Percentiles rank a stretch among this genome's conserved stretches.
Evolutionary conservation across 1,284 basidiomycete genomes (phyloP).

Genomic region (Earliella scabrosa): DNA sequence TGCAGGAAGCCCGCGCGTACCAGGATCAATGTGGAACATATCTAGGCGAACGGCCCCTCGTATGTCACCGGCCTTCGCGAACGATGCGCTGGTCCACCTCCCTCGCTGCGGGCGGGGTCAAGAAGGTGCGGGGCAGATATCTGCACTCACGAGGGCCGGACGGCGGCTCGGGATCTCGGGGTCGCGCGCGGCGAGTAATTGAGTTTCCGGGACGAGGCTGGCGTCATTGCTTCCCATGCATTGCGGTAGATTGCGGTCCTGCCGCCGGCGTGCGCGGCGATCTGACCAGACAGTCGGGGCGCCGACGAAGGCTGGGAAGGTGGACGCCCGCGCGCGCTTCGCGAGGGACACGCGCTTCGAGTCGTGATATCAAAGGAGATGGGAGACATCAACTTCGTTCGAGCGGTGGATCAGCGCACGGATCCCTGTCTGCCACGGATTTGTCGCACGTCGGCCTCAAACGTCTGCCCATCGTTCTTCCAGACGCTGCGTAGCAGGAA

Average conservation of each 20-base stretch:
- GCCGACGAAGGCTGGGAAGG: conserved; percentile 1
- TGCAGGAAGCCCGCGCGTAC: not conserved
- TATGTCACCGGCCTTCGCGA: not conserved
- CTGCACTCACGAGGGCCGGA: not conserved
- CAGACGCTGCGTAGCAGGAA: not conserved
- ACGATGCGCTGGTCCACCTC: not conserved
- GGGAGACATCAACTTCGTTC: not conserved
- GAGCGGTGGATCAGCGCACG: conserved; percentile 6
- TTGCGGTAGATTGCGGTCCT: not conserved
- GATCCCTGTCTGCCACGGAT: conserved; percentile 3
- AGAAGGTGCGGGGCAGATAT: not conserved
- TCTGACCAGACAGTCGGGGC: conserved; percentile 6
- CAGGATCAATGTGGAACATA: not conserved
- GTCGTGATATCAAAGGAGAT: not conserved
- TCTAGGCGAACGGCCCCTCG: not conserved
- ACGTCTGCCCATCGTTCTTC: not conserved
- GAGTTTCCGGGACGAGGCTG: conserved; percentile 5
- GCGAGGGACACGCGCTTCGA: not conserved
- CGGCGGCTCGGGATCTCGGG: conserved; percentile 5
- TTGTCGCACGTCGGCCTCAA: conserved; percentile 6
- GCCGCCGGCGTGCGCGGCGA: conserved; percentile 4
- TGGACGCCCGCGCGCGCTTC: not conserved
- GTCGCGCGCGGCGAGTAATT: conserved; percentile 7
- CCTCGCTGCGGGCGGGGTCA: not conserved
- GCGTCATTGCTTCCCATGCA: conserved; percentile 4